Evolutionary conservation across 768 basidiomycete genomes (phyloP), one percentile per base, ranked within the genome.

Genomic region (Termitomyces sp.): DNA sequence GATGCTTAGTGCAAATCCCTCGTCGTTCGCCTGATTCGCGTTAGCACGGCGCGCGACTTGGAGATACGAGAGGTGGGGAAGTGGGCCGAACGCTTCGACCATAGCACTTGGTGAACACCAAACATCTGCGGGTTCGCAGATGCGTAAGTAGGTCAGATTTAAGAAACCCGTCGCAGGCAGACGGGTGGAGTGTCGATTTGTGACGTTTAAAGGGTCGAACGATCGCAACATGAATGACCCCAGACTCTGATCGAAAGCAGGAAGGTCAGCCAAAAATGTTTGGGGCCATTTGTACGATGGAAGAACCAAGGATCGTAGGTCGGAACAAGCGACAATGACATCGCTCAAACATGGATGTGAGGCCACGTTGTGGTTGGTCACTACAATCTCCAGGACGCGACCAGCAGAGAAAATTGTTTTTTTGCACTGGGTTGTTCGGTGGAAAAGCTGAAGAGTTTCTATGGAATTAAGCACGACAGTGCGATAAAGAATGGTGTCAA

Each of bases 1-100:
- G 16, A 79, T 57, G 16, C 74, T 72, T 10, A 70, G 63, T 2
- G 67, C 64, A 53, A 79, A 79, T 18, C 64, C 53, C 7, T 59
- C 22, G 62, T 79, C 78, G 54, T 79, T 79, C 26, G 72, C 74
- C 55, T 65, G 65, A 59, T 78, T 79, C 5, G 76, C 74, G 47
- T 75, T 67, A 22, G 72, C 67, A 1, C 71, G 71, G 32, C 78
- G 76, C 3, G 75, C 63, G 9, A 79, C 64, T 50, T 76, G 69
- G 18, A 78, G 64, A 60, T 78, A 72, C 2, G 77, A 69, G 5
- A 79, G 69, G 27, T 70, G 59, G 0, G 71, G 71, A 4, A 73
- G 67, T n/a, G 64, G 37, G 5, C 72, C 72, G 49, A 76, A 72
- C 20, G 67, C 61, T 7, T 56, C 60, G 36, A 77, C 62, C 29